Conservation (phyloP, 2,329 filamentous ascomycete species). For the Corinectria fuckeliana region DNA sequence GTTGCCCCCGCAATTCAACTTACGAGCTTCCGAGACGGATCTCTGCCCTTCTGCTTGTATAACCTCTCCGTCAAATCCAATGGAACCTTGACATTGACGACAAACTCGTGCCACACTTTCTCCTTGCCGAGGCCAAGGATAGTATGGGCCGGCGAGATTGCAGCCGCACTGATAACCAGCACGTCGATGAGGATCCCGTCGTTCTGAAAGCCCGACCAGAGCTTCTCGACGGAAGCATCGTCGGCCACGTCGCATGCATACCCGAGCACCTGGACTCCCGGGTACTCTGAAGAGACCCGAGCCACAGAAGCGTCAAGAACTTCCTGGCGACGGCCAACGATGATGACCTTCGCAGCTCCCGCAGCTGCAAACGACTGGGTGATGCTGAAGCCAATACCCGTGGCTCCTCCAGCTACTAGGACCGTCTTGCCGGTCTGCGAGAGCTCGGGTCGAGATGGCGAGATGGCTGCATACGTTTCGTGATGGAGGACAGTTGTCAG, state of each 20-base stretch:
- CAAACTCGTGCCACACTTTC: not conserved
- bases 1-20: not conserved
- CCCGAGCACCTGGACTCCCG: not conserved
- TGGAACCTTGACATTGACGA: constrained; percentile 4
- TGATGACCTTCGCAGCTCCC: constrained; percentile 43
- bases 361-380: constrained; percentile 60
- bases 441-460: constrained; percentile 41
- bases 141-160: constrained; percentile 4
- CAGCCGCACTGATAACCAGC: not conserved
- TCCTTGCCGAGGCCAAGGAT: constrained; percentile 4
- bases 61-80: not conserved
- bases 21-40: not conserved
- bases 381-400: constrained; percentile 68
- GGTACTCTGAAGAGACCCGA: not conserved
- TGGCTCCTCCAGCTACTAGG: constrained; percentile 70
- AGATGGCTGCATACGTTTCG: not conserved
- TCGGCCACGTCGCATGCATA: not conserved
- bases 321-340: constrained; percentile 39
- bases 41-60: not conserved
- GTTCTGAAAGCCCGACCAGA: not conserved
- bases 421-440: constrained; percentile 55
- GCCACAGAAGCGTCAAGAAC: not conserved
- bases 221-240: not conserved
- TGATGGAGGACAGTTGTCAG: not conserved
- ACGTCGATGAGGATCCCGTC: constrained; percentile 4